Evolutionary conservation across 163 green algal genomes (phyloP).

Genomic region (Coccomyxa subellipsoidea): DNA sequence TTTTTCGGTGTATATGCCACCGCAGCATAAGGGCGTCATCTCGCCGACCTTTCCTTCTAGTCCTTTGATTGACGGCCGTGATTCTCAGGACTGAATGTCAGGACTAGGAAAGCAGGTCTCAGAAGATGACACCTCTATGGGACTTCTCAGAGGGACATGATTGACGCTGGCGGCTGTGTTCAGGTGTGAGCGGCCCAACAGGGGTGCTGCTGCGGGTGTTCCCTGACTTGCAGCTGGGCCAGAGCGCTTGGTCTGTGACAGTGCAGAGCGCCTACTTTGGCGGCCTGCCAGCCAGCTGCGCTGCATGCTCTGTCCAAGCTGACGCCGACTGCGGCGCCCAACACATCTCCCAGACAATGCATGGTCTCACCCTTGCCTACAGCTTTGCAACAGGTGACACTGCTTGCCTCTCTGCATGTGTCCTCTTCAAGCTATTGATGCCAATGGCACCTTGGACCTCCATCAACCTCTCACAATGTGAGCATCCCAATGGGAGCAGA

Average conservation of each 20-base stretch:
- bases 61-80: no score
- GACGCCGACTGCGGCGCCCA: background rate
- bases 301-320: background rate
- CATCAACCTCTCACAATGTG: no score
- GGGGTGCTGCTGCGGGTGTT: background rate
- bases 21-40: no score
- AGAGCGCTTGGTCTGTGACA: background rate
- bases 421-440: background rate
- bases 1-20: no score
- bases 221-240: background rate
- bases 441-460: background rate
- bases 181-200: background rate
- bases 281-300: background rate
- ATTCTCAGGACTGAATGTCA: no score
- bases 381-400: background rate
- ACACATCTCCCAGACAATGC: background rate
- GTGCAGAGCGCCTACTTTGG: conserved; percentile 3
- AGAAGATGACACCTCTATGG: no score
- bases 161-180: background rate
- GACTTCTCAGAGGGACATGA: no score
- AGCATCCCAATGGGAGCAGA: no score
- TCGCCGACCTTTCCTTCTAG: no score
- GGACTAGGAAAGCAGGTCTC: no score
- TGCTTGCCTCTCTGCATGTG: background rate
- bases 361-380: background rate